Evolutionary conservation across 805 yeast genomes (phyloP).

Genomic region (Clavispora vitiphila): DNA sequence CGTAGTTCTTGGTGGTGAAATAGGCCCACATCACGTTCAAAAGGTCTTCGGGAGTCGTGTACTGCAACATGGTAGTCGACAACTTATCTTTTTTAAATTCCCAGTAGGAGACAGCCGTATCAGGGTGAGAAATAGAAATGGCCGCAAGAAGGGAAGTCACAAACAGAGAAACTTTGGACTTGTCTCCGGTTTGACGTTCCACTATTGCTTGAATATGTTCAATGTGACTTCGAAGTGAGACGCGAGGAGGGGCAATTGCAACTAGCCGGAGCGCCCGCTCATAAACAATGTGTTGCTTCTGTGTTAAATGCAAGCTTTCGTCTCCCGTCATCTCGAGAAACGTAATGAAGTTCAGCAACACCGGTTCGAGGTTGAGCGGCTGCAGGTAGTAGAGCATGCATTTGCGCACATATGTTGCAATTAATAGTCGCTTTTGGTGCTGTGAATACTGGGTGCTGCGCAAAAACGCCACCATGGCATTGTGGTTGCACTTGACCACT

Average conservation of each 20-base stretch:
- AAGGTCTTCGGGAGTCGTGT: constrained; percentile 20
- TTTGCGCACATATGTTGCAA: constrained; percentile 12
- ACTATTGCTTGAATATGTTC: constrained; percentile 5
- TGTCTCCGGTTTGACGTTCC: neutral
- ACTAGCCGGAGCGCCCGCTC: constrained; percentile 16
- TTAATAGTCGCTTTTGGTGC: constrained; percentile 17
- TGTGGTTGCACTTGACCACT: constrained; percentile 8
- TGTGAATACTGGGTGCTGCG: constrained; percentile 7
- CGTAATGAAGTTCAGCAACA: constrained; percentile 14
- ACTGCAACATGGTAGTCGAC: neutral
- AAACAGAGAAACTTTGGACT: constrained; percentile 9
- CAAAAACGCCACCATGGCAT: constrained; percentile 13
- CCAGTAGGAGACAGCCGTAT: constrained; percentile 15
- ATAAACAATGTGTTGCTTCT: constrained; percentile 16
- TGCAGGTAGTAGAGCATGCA: constrained; percentile 15
- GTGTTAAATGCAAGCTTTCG: constrained; percentile 16
- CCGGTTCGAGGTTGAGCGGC: constrained; percentile 9
- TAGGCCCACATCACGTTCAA: constrained; percentile 28
- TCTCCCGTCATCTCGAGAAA: constrained; percentile 15
- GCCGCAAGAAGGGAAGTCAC: constrained; percentile 16
- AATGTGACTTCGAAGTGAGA: constrained; percentile 9
- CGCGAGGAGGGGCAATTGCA: constrained; percentile 10
- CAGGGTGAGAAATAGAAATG: constrained; percentile 4
- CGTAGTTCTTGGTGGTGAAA: constrained; percentile 16
- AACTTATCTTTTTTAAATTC: constrained; percentile 12